Evolutionary conservation across 129 eudicot species (phyloP), one percentile per base, ranked within the genome.

Genomic region (Scalesia atractyloides): DNA sequence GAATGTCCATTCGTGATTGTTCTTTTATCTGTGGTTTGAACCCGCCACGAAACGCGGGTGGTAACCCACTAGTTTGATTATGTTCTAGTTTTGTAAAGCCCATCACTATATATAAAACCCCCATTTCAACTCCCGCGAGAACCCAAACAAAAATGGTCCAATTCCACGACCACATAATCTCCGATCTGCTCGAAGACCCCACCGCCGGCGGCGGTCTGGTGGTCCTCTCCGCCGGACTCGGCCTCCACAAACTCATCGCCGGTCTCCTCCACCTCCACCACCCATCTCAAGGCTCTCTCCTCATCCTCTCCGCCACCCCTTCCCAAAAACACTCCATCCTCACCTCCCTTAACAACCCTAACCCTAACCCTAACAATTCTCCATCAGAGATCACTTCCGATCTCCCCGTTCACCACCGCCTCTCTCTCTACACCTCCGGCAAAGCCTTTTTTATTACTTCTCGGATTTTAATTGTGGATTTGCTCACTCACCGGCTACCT

Each of bases 391-490:
- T 95, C 79, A 86, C 97, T 33, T 79, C 91, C 65, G 99, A 95
- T 15, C 94, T 95, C 37, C 85, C 88, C 4, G 67, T 81, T 0
- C 80, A 84, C 50, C 91, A 86, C 19, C 94, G 99, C 43, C 74
- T 82, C 12, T 79, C 88, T 0, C 80, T 90, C 15, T 90, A 95
- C 75, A 30, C 91, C 36, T 86, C 99, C 41, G 96, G 94, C 0
- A 75, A 78, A 0, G 66, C 86, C 13, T 73, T 64, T 71, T 90
- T 90, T 74, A 82, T 95, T 69, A 95, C 99, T 14, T 41, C 97
- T 30, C 85, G 99, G 4, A 90, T 95, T n/a, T 77, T 95, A 39
- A 90, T 95, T 22, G 99, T 95, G 39, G 97, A 95, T 50, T 72
- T 95, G 9, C 81, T 95, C 74, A 86, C 94, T 3, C 81, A 68